Evolutionary conservation across 164 flowering plant genomes (phyloP).

Genomic region (Tetracentron sinense): DNA sequence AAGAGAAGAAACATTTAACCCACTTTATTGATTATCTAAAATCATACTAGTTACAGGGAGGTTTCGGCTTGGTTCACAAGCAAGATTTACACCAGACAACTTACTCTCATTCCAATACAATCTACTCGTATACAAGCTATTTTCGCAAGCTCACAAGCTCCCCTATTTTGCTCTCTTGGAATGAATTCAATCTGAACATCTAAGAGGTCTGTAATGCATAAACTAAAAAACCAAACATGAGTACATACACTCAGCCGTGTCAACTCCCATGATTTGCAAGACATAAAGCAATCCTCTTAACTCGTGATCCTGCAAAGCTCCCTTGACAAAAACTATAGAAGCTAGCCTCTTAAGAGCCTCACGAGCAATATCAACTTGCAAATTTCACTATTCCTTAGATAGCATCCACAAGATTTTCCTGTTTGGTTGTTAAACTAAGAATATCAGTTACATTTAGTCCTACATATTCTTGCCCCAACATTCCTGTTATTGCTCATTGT

Average conservation of each 20-base stretch:
- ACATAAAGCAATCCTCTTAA: constrained; percentile 86
- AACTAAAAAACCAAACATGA: constrained; percentile 5
- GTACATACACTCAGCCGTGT: constrained; percentile 79
- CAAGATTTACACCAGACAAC: too few relatives aligned
- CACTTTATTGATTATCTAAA: too few relatives aligned
- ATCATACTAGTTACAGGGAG: too few relatives aligned
- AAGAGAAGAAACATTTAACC: too few relatives aligned
- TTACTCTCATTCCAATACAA: too few relatives aligned
- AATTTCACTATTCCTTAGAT: constrained; percentile 93
- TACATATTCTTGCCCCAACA: constrained; percentile 65
- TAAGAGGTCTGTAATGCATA: too few relatives aligned
- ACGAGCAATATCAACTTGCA: constrained; percentile 90
- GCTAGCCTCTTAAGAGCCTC: constrained; percentile 94
- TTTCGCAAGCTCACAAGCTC: too few relatives aligned
- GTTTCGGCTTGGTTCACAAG: too few relatives aligned
- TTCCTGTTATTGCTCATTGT: constrained; percentile 97
- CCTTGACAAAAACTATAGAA: constrained; percentile 92
- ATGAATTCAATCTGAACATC: too few relatives aligned
- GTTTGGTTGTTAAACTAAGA: constrained; percentile 62
- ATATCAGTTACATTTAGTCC: constrained; percentile 77
- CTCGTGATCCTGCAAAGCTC: constrained; percentile 78
- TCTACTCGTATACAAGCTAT: too few relatives aligned
- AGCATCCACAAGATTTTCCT: constrained; percentile 78
- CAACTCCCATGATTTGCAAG: constrained; percentile 98
- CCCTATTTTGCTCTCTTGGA: too few relatives aligned